A percentile compares a stretch with the other conserved stretches of the same genome.
Evolutionary conservation across 768 basidiomycete genomes (phyloP).

Genomic region (Serendipita indica): DNA sequence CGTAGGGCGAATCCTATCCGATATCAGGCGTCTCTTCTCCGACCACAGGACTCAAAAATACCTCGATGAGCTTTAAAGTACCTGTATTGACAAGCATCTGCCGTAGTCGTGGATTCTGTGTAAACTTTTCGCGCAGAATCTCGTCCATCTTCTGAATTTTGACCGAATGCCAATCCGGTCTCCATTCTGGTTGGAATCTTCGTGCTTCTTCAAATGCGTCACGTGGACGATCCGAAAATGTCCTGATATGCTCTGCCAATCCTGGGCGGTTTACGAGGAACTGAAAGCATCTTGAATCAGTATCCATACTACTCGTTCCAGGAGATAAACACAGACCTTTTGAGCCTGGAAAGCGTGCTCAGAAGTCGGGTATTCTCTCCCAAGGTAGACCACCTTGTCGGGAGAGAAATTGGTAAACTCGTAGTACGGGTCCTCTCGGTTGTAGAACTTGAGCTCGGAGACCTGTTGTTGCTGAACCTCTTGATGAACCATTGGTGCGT

Average conservation of each 20-base stretch:
- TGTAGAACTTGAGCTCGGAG: neutral
- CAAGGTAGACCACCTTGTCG: conserved; percentile 12
- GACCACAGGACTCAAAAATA: neutral
- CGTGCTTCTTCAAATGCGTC: conserved; percentile 13
- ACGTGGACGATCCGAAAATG: conserved; percentile 7
- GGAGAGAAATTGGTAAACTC: neutral
- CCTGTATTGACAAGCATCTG: conserved; percentile 14
- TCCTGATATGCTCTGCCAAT: conserved; percentile 16
- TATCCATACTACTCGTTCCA: neutral
- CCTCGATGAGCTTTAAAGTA: conserved; percentile 14
- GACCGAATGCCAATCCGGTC: conserved; percentile 14
- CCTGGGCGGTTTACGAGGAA: conserved; percentile 12
- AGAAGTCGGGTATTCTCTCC: conserved; percentile 15
- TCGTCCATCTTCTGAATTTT: conserved; percentile 16
- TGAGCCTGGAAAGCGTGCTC: conserved; percentile 16
- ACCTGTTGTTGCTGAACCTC: neutral
- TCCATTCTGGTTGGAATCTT: conserved; percentile 1
- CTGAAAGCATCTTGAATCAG: neutral
- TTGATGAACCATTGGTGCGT: neutral
- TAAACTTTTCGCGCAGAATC: conserved; percentile 14
- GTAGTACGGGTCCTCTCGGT: neutral
- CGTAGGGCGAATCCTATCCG: conserved; percentile 9
- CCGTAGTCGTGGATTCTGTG: conserved; percentile 12
- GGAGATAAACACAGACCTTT: conserved; percentile 9
- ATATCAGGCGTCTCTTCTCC: neutral